Base-by-base conservation (phyloP, 2,329 filamentous ascomycete species). In the Cadophora sp. region DNA sequence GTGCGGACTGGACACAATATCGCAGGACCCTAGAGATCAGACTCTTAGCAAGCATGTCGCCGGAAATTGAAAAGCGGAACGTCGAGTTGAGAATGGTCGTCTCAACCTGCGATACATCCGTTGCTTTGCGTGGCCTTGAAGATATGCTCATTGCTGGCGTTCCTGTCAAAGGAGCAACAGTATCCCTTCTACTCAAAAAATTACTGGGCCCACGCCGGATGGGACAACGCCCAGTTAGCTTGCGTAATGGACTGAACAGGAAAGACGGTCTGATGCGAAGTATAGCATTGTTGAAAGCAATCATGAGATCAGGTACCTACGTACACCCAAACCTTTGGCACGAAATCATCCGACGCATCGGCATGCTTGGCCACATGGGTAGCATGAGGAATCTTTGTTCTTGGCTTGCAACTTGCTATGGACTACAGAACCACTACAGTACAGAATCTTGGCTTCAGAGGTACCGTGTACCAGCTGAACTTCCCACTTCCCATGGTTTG, bases 261-360 rank as follows among this genome's bases (percentile, higher is more conserved):
- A 60, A 4, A 4, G 66, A 80, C 22, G 80, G 81, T 41, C 70
- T 75, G 59, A 59, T 70, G 68, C 79, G 59, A 64, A 71, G 30
- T 77, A 85, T 72, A 77, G 85, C 56, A 78, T 75, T 85, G 22
- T 78, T 84, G 39, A 80, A 84, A 64, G 77, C 78, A 56, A 78
- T 85, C 50, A 79, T 86, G 60, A 77, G 81, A 67, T 78, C 76
- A 47, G 82, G 81, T 20, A 77, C 78, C 64, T 70, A 77, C 64
- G 78, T 85, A 27, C 78, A 78, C 24, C 77, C 80, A 3, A 76
- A 70, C 30, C 73, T 79, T 18, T 91, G 88, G 89, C 76, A 79
- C 56, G 87, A 90, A 73, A 79, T 89, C 11, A 73, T 91, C 50
- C 85, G 85, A 55, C 83, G 87, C 33, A 82, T 86, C 55, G 89